Base-by-base conservation (phyloP, 164 flowering plant genomes). In the Kalanchoe fedtschenkoi region DNA sequence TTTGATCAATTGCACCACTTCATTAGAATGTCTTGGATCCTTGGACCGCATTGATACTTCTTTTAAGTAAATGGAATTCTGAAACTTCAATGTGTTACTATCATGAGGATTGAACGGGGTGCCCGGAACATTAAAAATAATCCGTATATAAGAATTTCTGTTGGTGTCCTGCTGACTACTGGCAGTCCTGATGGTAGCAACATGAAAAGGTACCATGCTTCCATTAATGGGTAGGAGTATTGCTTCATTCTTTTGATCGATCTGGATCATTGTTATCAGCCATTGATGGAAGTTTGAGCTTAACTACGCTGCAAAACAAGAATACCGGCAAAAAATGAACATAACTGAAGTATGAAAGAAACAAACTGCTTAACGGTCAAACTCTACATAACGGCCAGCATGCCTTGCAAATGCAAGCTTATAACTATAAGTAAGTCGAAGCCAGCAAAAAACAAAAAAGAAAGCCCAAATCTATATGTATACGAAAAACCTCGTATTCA, bases 41-140 rank as follows among this genome's bases (percentile, higher is more conserved):
- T 86, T 87, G 34, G 93, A 86, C 17, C 84, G 87, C 65, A 87
- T 83, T 0, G 93, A 81, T 11, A 83, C 84, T 68, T 89, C 93
- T 74, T 86, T 89, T 61, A 89, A 22, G 69, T 76, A 89, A 22
- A 83, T 81, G 19, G 81, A 60, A 9, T 81, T 83, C 55, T 76
- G 89, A 53, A 57, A 68, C 68, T 86, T 87, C 65, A 78, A 9
- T 2, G 87, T 60, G 61, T 72, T 83, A 1, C 80, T 56, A 69
- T 87, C 93, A 63, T 74, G 87, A 24, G 88, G 80, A 65, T 28
- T 76, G 62, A 84, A 84, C 2, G 88, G 76, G 5, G 87, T 78
- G 6, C 91, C 93, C 0, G 93, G 96, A 0, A 85, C 86, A 59
- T 85, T 85, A 47, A 89, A 89, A 4, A 80, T 84, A 56, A 89